Conservation (phyloP, 352 stramenopile genomes). For the Globisporangium nodosum region DNA sequence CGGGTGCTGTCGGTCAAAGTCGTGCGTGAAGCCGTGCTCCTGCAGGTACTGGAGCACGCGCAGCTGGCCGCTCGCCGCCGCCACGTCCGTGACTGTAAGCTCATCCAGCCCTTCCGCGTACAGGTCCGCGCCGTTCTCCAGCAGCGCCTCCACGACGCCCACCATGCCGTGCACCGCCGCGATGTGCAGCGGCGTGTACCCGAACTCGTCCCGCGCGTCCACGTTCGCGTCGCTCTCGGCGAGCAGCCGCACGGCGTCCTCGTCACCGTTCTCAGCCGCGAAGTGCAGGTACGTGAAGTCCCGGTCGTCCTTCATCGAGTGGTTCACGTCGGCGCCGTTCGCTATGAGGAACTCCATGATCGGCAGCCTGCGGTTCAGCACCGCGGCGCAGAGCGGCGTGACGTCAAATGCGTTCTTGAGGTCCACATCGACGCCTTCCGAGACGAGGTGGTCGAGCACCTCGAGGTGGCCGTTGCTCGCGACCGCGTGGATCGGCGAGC, state of each 20-base stretch:
- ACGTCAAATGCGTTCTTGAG: slow-evolving; percentile 10
- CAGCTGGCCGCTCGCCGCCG: slow-evolving; percentile 14
- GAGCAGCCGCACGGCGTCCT: slow-evolving; percentile 16
- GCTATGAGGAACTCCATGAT: slow-evolving; percentile 12
- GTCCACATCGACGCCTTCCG: slow-evolving; percentile 9
- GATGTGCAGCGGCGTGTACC: slow-evolving; percentile 23
- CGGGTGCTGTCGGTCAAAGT: slow-evolving; percentile 12
- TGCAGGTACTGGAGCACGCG: slow-evolving; percentile 14
- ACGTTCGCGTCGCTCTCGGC: slow-evolving; percentile 16
- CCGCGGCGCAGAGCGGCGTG: slow-evolving; percentile 13
- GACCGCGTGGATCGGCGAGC: slow-evolving; percentile 12
- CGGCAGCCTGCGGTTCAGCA: slow-evolving; percentile 7
- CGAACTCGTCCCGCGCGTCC: slow-evolving; percentile 14
- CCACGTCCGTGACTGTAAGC: slow-evolving; percentile 13
- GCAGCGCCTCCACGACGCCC: slow-evolving; percentile 12
- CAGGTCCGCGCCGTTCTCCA: slow-evolving; percentile 18
- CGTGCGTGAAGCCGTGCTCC: slow-evolving; percentile 14
- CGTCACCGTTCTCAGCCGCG: slow-evolving; percentile 26
- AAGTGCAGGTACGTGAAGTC: slow-evolving; percentile 21
- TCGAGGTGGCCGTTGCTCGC: slow-evolving; percentile 16
- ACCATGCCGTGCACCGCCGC: slow-evolving; percentile 18
- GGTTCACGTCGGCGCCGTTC: slow-evolving; percentile 16
- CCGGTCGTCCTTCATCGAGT: slow-evolving; percentile 11
- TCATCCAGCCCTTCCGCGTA: slow-evolving; percentile 3
- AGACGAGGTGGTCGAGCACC: slow-evolving; percentile 11